These are phyloP conservation scores for Tagetes patula DNA, from an alignment of 129 eudicot species.

Conservation along the genomic window DNA sequence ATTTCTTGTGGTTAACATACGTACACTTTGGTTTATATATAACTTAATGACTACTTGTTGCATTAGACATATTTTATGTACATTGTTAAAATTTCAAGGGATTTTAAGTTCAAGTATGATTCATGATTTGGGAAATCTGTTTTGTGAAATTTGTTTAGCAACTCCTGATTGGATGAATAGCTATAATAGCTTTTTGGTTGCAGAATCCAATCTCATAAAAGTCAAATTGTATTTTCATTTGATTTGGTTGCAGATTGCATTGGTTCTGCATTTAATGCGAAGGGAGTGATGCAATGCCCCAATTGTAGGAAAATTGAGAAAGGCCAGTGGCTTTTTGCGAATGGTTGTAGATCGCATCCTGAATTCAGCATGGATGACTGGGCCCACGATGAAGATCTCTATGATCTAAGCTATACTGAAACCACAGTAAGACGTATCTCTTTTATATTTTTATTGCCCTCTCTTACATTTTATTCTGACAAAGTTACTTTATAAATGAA, in stretches of 20 bases:
- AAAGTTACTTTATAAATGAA: neutral
- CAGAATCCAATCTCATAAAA: neutral
- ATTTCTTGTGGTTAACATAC: neutral
- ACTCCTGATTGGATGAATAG: neutral
- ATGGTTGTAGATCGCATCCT: slow-evolving; percentile 61
- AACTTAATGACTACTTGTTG: neutral
- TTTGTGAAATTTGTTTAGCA: neutral
- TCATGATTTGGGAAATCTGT: neutral
- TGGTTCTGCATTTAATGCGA: slow-evolving; percentile 91
- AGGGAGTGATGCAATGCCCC: slow-evolving; percentile 98
- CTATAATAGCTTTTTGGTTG: neutral
- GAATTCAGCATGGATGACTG: slow-evolving; percentile 87
- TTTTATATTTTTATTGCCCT: neutral
- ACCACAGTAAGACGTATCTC: slow-evolving; percentile 43
- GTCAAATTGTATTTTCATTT: slow-evolving; percentile 4
- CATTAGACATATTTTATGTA: neutral
- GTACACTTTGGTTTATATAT: neutral
- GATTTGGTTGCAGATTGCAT: slow-evolving; percentile 74
- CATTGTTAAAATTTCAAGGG: neutral
- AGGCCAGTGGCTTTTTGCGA: slow-evolving; percentile 95
- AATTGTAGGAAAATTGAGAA: slow-evolving; percentile 95
- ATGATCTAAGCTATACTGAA: slow-evolving; percentile 82
- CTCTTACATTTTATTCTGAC: neutral
- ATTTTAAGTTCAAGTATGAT: neutral
- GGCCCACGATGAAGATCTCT: slow-evolving; percentile 91